Conservation (phyloP, 768 basidiomycete species). For the Phaeolepiota aurea region DNA sequence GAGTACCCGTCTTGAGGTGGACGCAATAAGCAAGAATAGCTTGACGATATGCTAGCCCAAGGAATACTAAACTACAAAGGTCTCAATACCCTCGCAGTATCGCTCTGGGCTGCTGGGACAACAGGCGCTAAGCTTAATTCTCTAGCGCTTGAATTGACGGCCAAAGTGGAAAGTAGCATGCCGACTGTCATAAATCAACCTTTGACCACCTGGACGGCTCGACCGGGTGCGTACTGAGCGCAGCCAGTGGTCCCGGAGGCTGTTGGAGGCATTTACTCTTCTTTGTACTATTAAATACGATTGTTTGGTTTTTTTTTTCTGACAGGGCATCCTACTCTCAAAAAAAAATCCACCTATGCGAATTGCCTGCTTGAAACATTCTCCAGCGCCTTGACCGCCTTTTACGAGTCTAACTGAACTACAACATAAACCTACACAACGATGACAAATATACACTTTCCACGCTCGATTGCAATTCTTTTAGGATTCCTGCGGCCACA, state of each 20-base stretch:
- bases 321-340: no score
- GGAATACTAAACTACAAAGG: conserved; percentile 43
- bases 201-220: conserved; percentile 20
- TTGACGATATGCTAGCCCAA: conserved; percentile 22
- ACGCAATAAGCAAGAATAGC: neutral
- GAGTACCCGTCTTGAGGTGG: conserved; percentile 12
- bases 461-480: neutral
- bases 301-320: neutral
- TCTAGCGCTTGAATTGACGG: conserved; percentile 26
- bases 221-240: conserved; percentile 20
- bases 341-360: no score
- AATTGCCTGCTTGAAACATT: no score
- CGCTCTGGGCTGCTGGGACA: conserved; percentile 33
- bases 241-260: neutral
- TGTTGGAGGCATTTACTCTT: neutral
- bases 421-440: no score
- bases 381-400: no score
- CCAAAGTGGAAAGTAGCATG: conserved; percentile 29
- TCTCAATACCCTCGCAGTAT: conserved; percentile 36
- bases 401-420: no score
- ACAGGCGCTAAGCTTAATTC: conserved; percentile 34
- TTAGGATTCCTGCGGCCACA: conserved; percentile 28
- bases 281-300: neutral
- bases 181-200: conserved; percentile 24
- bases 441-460: no score